Base-by-base conservation (phyloP, 2,329 filamentous ascomycete species). In the Ophiostoma australiae region DNA sequence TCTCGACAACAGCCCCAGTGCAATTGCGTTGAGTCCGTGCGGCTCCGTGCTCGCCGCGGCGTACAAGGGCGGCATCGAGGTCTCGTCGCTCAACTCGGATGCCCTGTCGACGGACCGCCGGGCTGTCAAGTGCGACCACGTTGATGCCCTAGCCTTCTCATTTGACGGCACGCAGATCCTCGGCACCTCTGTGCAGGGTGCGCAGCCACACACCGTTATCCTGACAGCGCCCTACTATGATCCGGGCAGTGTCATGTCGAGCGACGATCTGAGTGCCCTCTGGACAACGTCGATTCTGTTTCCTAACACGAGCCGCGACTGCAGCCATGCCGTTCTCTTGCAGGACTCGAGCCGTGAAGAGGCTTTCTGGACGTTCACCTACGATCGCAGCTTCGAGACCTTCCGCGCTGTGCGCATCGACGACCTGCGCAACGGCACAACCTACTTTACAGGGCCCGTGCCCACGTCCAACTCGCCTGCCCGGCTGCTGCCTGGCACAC, bases 261-360 rank as follows among this genome's bases (percentile, higher is more conserved):
- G 90, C 72, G 87, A 91, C 72, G 86, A 89, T 73, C 85, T 93
- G 73, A 91, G 89, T 77, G 87, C 89, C 33, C 85, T 94, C 76
- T 95, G 92, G 92, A 94, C 92, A 7, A 93, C 91, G 0, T 93
- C 93, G 44, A 94, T 95, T 66, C 81, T 95, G 3, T 94, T 94
- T 71, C 91, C 92, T 3, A 92, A 93, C 75, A 90, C 88, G n/a
- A 92, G 89, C 74, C 86, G 88, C 68, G 90, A 92, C 74, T 93
- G 91, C 77, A 93, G 90, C 75, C 91, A 94, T 79, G 90, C 91
- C 27, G 88, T 91, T 1, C 79, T 94, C 66, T 81, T 94, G 20
- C 86, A 88, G 74, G 83, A 87, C 72, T 85, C 85, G 4, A 82
- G 80, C 68, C 81, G 86, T 55, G 86, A 88, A 70, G 91, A 93